Percentiles rank a stretch among this genome's conserved stretches.
phyloP scores from a whole-genome alignment of 2,329 filamentous ascomycete genomes.

The Aspergillus chevalieri region DNA sequence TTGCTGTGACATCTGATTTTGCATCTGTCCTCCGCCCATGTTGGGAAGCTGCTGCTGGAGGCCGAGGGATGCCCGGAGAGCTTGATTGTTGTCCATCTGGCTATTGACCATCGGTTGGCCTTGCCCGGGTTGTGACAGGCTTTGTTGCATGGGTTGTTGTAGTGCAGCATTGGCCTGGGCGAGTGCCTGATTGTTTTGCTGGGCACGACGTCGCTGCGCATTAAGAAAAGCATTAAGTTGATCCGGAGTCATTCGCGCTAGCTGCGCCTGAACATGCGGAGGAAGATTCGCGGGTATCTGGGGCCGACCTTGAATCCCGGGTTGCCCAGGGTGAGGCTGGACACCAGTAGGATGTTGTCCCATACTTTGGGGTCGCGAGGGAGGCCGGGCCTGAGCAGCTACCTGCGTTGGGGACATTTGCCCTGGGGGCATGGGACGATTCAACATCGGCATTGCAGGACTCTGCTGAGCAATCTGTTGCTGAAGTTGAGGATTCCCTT shows the following conservation, averaged over 20 bases:
- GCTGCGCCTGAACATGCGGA: conserved; percentile 27
- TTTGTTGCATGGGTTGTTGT: conserved; percentile 27
- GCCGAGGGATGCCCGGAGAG: conserved; percentile 29
- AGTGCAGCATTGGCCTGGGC: conserved; percentile 25
- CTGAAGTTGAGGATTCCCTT: conserved; percentile 34
- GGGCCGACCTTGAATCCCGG: conserved; percentile 26
- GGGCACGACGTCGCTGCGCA: conserved; percentile 27
- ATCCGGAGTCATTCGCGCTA: conserved; percentile 30
- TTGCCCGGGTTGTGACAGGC: conserved; percentile 27
- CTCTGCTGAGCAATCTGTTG: conserved; percentile 36
- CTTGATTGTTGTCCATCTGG: conserved; percentile 28
- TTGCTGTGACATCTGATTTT: conserved; percentile 29
- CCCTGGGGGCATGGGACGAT: conserved; percentile 34
- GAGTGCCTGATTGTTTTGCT: conserved; percentile 26
- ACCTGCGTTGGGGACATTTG: conserved; percentile 35
- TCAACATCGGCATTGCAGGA: conserved; percentile 38
- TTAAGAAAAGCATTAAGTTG: conserved; percentile 28
- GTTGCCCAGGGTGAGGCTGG: conserved; percentile 21
- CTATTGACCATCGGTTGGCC: conserved; percentile 24
- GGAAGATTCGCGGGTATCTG: conserved; percentile 31
- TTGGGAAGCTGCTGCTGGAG: conserved; percentile 29
- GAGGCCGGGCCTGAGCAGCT: conserved; percentile 27
- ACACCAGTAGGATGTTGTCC: conserved; percentile 23
- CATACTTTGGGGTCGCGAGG: conserved; percentile 29
- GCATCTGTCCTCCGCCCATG: conserved; percentile 22